Conservation (phyloP, 495 filamentous ascomycete genomes). For the Penicillium ochrochloron region DNA sequence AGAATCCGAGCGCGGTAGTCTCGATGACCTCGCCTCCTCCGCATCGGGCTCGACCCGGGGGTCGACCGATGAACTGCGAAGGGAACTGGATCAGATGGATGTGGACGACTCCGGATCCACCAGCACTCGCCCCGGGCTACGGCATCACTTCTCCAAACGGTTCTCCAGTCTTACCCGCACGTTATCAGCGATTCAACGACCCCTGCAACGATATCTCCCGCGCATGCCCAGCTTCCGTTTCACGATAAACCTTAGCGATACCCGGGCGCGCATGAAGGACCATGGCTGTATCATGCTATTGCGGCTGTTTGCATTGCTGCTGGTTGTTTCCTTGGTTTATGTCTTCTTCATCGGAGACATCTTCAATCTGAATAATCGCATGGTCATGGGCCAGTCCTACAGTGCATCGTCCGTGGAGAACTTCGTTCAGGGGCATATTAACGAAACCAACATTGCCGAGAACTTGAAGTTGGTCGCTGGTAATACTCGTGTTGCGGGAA, state of each 20-base stretch:
- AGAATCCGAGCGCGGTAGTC: conserved; percentile 67
- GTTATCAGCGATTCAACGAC: conserved; percentile 59
- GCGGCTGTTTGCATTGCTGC: conserved; percentile 71
- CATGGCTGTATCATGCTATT: conserved; percentile 65
- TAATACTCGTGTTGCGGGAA: conserved; percentile 88
- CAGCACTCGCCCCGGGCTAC: conserved; percentile 41
- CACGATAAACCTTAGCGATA: conserved; percentile 38
- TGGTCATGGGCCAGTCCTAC: conserved; percentile 49
- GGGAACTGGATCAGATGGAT: conserved; percentile 90
- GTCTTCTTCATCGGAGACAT: conserved; percentile 81
- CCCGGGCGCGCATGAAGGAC: conserved; percentile 34
- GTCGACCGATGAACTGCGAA: conserved; percentile 65
- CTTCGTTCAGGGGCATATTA: conserved; percentile 71
- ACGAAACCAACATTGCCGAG: conserved; percentile 69
- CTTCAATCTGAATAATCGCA: conserved; percentile 58
- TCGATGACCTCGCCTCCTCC: conserved; percentile 58
- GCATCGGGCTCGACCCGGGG: conserved; percentile 45
- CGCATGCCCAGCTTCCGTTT: conserved; percentile 48
- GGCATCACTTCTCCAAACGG: conserved; percentile 58
- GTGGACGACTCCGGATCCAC: conserved; percentile 68
- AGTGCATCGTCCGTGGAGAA: conserved; percentile 66
- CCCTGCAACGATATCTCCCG: conserved; percentile 56
- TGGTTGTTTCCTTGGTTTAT: conserved; percentile 79
- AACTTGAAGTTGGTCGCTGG: conserved; percentile 72
- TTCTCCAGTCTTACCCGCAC: conserved; percentile 58